Evolutionary conservation across 208 protist genomes (phyloP), one percentile per base, ranked within the genome.

Genomic region (Crithidia sp.): DNA sequence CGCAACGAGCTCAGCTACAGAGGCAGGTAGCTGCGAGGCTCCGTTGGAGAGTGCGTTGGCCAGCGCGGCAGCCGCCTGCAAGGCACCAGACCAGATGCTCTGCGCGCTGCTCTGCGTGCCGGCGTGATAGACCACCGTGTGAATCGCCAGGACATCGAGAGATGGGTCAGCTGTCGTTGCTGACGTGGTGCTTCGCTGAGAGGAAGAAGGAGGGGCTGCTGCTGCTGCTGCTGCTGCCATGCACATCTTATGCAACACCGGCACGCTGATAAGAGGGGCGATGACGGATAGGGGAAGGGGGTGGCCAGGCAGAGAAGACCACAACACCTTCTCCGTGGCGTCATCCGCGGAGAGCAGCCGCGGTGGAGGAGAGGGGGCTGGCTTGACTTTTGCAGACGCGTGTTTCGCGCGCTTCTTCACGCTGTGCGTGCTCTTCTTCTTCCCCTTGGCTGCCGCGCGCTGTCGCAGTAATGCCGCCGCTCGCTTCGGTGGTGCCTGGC

Each of bases 81-180:
- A 14, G 54, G 67, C 71, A 44, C 68, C 73, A 16, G 66, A 41
- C 71, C 71, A 83, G 17, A 76, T 45, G 14, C 50, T 73, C 39
- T 52, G 36, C 36, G 60, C 56, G 49, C 55, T 74, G 50, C 72
- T 78, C 62, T 69, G 53, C 10, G 36, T 40, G 14, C 78, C 53
- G 66, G 52, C 70, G 8, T 56, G 43, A 55, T 83, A 83, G 5
- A 83, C 78, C 4, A 83, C 56, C 5, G 57, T 59, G 58, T 77
- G 78, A 17, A 83, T 40, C 47, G 17, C 16, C n/a, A 45, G 66
- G n/a, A 39, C n/a, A 0, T 7, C 39, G 8, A 17, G 37, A 7
- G 36, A 49, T 0, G 45, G 45, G 45, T 49, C 9, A 28, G 8
- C 39, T 4, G 52, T 40, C 16, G 13, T 41, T 53, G 40, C 28